Base-by-base conservation (phyloP, 208 protist genomes). In the Leishmania lainsoni region DNA sequence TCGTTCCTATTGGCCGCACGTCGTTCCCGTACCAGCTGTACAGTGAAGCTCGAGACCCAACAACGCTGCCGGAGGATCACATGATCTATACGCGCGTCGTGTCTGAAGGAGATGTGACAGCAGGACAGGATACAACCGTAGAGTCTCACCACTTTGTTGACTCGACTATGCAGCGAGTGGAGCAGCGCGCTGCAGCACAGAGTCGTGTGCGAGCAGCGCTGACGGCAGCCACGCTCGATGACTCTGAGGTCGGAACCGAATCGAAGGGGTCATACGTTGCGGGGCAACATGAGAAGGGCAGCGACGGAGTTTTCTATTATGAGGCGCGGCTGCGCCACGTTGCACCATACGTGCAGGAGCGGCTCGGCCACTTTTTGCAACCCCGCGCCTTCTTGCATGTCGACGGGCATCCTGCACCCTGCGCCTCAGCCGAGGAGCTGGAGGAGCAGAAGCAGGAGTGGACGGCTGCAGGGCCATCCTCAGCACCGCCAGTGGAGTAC, bases 1-100 rank as follows among this genome's bases (percentile, higher is more conserved):
- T 90, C 35, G 86, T 97, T 22, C 88, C 87, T 45, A 82, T 96
- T 35, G 94, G 92, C 45, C 90, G 87, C 59, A 87, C 78, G 29
- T 88, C 82, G 63, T 93, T 90, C 51, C 94, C 94, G 20, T 97
- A 97, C 75, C 77, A 86, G 3, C 85, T 97, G 26, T 95, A 91
- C 86, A 75, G 86, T 63, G 86, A 92, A 59, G 73, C 91, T 14
- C 79, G 80, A 1, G 89, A 94, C 80, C 81, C 86, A 2, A 56
- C 71, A 17, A 66, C 85, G 45, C 59, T 89, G 51, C 76, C 87
- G 56, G 78, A 71, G 48, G 86, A 92, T 48, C 81, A 93, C 82
- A 75, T 82, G 16, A 58, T 75, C 20, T 91, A 87, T 72, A 88
- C 89, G 8, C 94, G 94, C 51, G 81, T 97, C 45, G 83, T 95